These are phyloP conservation scores for Aureobasidium musti DNA, from an alignment of 2,329 filamentous ascomycete genomes.

Conservation along the genomic window DNA sequence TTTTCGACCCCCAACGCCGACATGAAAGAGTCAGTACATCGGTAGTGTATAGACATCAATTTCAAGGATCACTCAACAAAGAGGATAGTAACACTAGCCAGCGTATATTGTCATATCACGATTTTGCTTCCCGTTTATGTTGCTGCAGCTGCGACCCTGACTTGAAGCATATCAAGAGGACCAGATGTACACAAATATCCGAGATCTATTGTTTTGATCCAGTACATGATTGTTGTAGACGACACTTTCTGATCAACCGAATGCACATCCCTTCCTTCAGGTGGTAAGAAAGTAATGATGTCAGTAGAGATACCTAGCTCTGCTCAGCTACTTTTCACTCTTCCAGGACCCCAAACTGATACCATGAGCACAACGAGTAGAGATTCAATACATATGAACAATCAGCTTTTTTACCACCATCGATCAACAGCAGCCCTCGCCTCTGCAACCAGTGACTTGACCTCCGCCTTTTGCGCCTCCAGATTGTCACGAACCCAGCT, in stretches of 20 bases:
- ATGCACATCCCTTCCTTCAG: too few relatives aligned
- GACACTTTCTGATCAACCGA: too few relatives aligned
- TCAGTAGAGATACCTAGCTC: neutral
- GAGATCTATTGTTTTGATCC: neutral
- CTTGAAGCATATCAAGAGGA: neutral
- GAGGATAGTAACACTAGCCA: too few relatives aligned
- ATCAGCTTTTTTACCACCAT: constrained; percentile 5
- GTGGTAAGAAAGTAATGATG: too few relatives aligned
- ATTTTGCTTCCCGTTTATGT: neutral
- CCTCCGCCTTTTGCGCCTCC: constrained; percentile 34
- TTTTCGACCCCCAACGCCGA: neutral
- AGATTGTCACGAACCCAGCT: constrained; percentile 40
- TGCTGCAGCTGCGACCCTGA: neutral
- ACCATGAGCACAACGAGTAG: neutral
- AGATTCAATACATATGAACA: neutral
- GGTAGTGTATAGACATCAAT: neutral
- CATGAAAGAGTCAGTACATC: accelerated
- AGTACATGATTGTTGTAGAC: too few relatives aligned
- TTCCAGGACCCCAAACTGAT: neutral
- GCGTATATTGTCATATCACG: neutral
- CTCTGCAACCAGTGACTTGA: constrained; percentile 35
- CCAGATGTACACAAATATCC: neutral
- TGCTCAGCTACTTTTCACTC: neutral
- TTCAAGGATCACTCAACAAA: neutral
- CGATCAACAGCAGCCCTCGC: constrained; percentile 32